Evolutionary conservation across 2,329 filamentous ascomycete genomes (phyloP), one percentile per base, ranked within the genome.

Genomic region (Cryphonectria radicalis): DNA sequence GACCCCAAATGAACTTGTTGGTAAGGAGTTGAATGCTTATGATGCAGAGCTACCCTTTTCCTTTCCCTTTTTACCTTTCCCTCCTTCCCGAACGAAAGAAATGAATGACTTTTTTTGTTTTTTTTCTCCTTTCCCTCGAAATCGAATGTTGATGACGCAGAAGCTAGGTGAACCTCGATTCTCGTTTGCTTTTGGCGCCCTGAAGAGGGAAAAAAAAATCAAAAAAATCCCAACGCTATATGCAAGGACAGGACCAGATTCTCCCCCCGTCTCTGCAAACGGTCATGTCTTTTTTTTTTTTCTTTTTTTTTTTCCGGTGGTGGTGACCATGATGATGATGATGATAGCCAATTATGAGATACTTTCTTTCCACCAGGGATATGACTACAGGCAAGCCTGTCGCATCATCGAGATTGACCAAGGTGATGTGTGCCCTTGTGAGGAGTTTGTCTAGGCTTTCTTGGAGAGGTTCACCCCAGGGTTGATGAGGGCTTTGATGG

Each of bases 401-500:
- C 55, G 25, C n/a, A n/a, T n/a, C 55, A 28, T 17, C n/a, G 50
- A 55, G 50, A 28, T 13, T 28, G 50, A 53, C 22, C 2, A 25
- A 22, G 50, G 7, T n/a, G 22, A 53, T 53, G 50, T 53, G 11
- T 14, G n/a, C 17, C 43, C 22, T 46, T 2, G 14, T 4, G 10
- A 35, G 22, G 46, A 8, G 46, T 25, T 10, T 37, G 40, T 32
- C 50, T 67, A 70, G 46, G 35, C 37, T 22, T 28, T 83, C 11
- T 76, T 86, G 57, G 80, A 82, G 11, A 82, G 87, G 76, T 87
- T 88, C 74, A 82, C 81, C 14, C 85, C 87, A 2, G 86, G 87
- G 43, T 82, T 82, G 69, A 89, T 84, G 75, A 87, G 91, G 28
- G 89, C 89, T 73, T 89, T 84, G 37, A 87, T 83, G 4, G 90